These are phyloP conservation scores for Colletotrichum tropicale DNA, from an alignment of 2,329 filamentous ascomycete species.

Conservation along the genomic window DNA sequence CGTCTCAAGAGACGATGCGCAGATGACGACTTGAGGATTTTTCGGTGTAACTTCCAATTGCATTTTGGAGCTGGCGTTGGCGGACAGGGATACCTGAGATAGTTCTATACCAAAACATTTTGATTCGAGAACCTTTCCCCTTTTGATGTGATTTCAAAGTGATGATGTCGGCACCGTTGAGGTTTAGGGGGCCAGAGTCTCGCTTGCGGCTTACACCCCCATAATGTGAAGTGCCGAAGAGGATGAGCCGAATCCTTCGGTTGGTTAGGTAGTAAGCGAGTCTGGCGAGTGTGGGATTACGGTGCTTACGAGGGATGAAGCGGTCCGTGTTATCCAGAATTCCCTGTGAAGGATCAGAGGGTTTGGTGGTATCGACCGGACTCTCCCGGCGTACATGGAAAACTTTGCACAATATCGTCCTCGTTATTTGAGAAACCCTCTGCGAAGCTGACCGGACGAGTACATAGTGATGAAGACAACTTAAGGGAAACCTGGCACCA, in stretches of 20 bases:
- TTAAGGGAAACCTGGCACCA: background rate
- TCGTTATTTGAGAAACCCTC: background rate
- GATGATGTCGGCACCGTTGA: background rate
- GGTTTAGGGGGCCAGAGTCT: background rate
- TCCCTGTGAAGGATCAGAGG: background rate
- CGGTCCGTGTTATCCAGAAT: background rate
- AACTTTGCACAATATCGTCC: background rate
- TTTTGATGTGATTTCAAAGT: background rate
- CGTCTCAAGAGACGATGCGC: background rate
- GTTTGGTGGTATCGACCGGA: background rate
- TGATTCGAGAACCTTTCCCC: background rate
- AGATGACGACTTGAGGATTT: conserved; percentile 6
- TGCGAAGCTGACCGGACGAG: background rate
- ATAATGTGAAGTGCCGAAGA: background rate
- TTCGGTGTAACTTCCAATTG: conserved; percentile 4
- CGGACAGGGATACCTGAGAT: conserved; percentile 16
- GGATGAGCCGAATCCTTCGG: background rate
- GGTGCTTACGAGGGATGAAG: conserved; percentile 1
- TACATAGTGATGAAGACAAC: background rate
- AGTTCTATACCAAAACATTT: conserved; percentile 14
- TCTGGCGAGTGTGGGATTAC: background rate
- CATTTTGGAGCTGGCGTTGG: conserved; percentile 20
- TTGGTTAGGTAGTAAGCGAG: background rate
- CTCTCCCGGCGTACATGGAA: background rate
- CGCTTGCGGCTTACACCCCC: background rate